Evolutionary conservation across 306 rosid genomes (phyloP).

Genomic region (Potentilla sterilis): DNA sequence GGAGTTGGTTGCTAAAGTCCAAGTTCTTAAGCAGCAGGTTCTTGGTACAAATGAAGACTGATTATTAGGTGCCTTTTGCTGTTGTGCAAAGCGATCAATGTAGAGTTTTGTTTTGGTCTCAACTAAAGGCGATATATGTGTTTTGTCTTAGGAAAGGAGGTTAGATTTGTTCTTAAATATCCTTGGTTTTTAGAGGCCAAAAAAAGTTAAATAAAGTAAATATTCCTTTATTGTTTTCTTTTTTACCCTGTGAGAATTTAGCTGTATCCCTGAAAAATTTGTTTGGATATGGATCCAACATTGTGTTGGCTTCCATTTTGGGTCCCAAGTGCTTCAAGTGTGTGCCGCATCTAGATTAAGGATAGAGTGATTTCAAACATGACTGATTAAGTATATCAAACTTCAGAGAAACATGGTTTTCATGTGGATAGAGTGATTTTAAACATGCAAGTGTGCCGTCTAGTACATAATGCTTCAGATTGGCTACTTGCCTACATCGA

Average conservation of each 20-base stretch:
- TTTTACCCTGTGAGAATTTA: background rate
- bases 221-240: background rate
- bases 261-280: background rate
- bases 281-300: background rate
- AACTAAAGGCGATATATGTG: conserved; percentile 11
- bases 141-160: background rate
- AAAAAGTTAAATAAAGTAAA: conserved; percentile 2
- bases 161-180: conserved; percentile 4
- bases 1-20: conserved; percentile 60
- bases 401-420: background rate
- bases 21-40: conserved; percentile 65
- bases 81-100: conserved; percentile 15
- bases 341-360: background rate
- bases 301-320: background rate
- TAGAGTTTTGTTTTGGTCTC: conserved; percentile 31
- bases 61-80: background rate
- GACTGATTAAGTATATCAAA: background rate
- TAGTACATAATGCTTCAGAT: background rate
- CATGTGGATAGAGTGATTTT: background rate
- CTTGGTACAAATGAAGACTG: conserved; percentile 57
- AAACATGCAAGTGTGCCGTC: background rate
- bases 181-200: background rate
- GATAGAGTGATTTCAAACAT: background rate
- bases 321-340: background rate
- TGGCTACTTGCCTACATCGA: background rate